Base-by-base conservation (phyloP, 2,329 filamentous ascomycete species). In the Zelopaecilomyces penicillatus region DNA sequence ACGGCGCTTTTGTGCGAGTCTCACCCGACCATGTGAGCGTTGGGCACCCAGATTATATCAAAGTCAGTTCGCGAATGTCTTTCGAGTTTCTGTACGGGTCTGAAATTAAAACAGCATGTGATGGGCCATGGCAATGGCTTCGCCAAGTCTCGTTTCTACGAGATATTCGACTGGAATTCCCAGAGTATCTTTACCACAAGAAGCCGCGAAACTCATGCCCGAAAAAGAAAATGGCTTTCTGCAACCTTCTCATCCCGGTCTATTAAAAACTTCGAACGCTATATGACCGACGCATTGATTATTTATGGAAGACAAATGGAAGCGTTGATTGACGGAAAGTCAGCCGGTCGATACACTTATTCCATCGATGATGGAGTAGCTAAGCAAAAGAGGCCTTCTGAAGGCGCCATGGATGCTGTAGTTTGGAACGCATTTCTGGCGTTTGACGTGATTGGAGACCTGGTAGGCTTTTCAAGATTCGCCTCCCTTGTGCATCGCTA, bases 161-260 rank as follows among this genome's bases (percentile, higher is more conserved):
- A 39, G 27, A 39, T 39, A 12, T 39, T 39, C 11, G 37, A 39
- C 37, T 39, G 37, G 37, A 39, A 39, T 27, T 39, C 37, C 11
- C 37, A 39, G 12, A 39, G 37, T 29, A 39, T 39, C 29, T 39
- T 39, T 11, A 39, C 37, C 5, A 39, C 37, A 29, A 39, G 37
- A 39, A 39, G 37, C 6, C 37, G 37, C 11, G 37, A 39, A 8
- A 39, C 29, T 26, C 37, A 39, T 11, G 27, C n/a, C 11, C 37
- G 37, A 6, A 39, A 39, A 11, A 39, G 37, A 39, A 39, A 29
- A 11, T 39, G 37, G 37, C 37, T 39, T 39, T 39, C 37, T 7
- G 37, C 37, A 6, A 39, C 37, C 6, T 39, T 39, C 27, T 39
- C 37, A n/a, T 12, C 37, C 5, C 12, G 37, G 12, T 39, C 37